A percentile compares a stretch with the other conserved stretches of the same genome.
Evolutionary conservation across 2,329 filamentous ascomycete species (phyloP).

Genomic region (Aspergillus sp.): DNA sequence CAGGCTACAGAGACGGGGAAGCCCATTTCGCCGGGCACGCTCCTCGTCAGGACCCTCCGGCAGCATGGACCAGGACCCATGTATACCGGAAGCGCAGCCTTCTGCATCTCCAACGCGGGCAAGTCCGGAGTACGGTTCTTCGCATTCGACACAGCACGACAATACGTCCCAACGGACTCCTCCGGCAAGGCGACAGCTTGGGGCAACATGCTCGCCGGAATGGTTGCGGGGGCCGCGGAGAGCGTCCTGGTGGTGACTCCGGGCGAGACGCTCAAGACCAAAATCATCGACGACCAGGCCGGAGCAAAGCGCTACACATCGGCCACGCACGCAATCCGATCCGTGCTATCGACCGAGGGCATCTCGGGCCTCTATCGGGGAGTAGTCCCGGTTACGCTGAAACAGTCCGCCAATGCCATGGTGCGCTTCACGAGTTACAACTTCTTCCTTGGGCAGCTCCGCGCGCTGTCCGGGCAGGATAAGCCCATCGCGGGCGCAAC

Average conservation of each 20-base stretch:
- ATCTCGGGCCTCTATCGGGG: slow-evolving; percentile 57
- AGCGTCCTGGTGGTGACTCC: slow-evolving; percentile 63
- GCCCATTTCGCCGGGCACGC: neutral
- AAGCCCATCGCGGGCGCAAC: slow-evolving; percentile 21
- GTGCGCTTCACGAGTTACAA: slow-evolving; percentile 63
- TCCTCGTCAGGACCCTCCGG: slow-evolving; percentile 10
- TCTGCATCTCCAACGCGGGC: slow-evolving; percentile 19
- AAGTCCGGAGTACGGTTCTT: slow-evolving; percentile 21
- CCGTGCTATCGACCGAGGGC: slow-evolving; percentile 53
- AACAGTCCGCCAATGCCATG: slow-evolving; percentile 46
- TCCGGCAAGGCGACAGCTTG: slow-evolving; percentile 45
- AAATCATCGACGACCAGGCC: slow-evolving; percentile 58
- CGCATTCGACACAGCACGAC: slow-evolving; percentile 15
- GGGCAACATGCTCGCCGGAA: slow-evolving; percentile 59
- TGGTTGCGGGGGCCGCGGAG: slow-evolving; percentile 61
- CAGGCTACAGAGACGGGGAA: neutral
- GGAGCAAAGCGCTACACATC: slow-evolving; percentile 49
- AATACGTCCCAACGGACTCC: slow-evolving; percentile 12
- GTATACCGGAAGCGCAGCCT: slow-evolving; percentile 17
- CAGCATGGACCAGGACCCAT: slow-evolving; percentile 12
- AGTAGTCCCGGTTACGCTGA: slow-evolving; percentile 59
- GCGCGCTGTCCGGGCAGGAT: neutral
- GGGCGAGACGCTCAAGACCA: slow-evolving; percentile 66
- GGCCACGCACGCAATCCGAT: slow-evolving; percentile 50
- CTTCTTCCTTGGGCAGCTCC: slow-evolving; percentile 53